These are phyloP conservation scores for Penicillium sp. DNA, from an alignment of 2,329 filamentous ascomycete genomes.

Conservation along the genomic window DNA sequence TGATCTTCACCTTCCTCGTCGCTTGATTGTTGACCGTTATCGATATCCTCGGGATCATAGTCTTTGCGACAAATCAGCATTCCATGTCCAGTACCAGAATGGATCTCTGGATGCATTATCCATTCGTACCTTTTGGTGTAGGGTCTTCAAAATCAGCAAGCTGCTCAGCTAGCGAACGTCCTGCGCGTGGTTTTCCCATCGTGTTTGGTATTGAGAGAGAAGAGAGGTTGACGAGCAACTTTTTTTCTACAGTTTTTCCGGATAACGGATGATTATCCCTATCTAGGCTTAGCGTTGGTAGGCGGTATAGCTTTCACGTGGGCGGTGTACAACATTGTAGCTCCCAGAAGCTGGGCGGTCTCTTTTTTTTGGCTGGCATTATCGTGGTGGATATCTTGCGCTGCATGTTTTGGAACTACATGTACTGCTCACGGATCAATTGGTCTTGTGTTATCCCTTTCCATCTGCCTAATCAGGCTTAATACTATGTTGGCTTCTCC, in stretches of 20 bases:
- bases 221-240: constrained; percentile 16
- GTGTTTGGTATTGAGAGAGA: constrained; percentile 11
- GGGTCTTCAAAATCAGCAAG: constrained; percentile 63
- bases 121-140: constrained; percentile 57
- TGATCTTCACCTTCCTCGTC: constrained; percentile 54
- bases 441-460: neutral
- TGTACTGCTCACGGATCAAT: neutral
- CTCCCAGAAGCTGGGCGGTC: neutral
- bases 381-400: constrained; percentile 3
- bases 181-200: constrained; percentile 50
- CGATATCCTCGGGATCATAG: constrained; percentile 72
- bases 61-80: constrained; percentile 51
- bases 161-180: constrained; percentile 57
- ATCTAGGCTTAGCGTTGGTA: constrained; percentile 10
- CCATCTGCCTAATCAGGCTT: neutral
- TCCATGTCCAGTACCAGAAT: neutral
- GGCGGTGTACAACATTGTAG: neutral
- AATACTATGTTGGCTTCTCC: neutral
- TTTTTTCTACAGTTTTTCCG: constrained; percentile 27
- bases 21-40: constrained; percentile 56
- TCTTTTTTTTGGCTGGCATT: constrained; percentile 6
- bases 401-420: neutral
- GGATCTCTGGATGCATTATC: neutral
- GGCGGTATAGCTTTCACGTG: constrained; percentile 2
- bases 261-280: constrained; percentile 20